Conservation (phyloP, 1,139 yeast species). For the Pichia norvegensis region DNA sequence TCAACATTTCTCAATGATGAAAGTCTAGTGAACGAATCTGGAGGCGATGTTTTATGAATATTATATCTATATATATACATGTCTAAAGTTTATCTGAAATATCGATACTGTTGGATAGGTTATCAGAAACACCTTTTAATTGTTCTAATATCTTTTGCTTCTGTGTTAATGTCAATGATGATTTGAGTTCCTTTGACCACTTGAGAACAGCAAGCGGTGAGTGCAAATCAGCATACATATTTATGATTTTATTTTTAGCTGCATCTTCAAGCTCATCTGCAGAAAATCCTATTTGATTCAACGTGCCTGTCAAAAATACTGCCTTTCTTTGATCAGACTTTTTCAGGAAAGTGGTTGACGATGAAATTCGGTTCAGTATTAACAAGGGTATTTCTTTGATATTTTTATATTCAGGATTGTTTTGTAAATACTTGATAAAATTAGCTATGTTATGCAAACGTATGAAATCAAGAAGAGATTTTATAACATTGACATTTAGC, state of each 20-base stretch:
- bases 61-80: neutral
- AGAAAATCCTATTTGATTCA: slow-evolving; percentile 4
- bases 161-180: slow-evolving; percentile 9
- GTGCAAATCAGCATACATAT: slow-evolving; percentile 17
- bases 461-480: slow-evolving; percentile 15
- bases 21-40: slow-evolving; percentile 33
- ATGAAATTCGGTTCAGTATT: slow-evolving; percentile 5
- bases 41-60: neutral
- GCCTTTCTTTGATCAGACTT: slow-evolving; percentile 6
- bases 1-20: slow-evolving; percentile 49
- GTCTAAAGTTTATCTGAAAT: slow-evolving; percentile 8
- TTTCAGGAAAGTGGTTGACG: slow-evolving; percentile 1
- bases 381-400: slow-evolving; percentile 4
- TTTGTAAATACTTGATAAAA: slow-evolving; percentile 20
- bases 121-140: neutral
- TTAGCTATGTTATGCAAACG: slow-evolving; percentile 14
- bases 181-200: slow-evolving; percentile 15
- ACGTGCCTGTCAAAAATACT: slow-evolving; percentile 8
- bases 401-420: slow-evolving; percentile 7
- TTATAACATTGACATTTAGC: slow-evolving; percentile 8
- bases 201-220: slow-evolving; percentile 21
- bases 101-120: slow-evolving; percentile 3
- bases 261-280: slow-evolving; percentile 9
- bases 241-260: slow-evolving; percentile 8
- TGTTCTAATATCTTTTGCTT: slow-evolving; percentile 2